These are phyloP conservation scores for Picea sitchensis DNA, from an alignment of 75 land plant genomes.

Conservation along the genomic window DNA sequence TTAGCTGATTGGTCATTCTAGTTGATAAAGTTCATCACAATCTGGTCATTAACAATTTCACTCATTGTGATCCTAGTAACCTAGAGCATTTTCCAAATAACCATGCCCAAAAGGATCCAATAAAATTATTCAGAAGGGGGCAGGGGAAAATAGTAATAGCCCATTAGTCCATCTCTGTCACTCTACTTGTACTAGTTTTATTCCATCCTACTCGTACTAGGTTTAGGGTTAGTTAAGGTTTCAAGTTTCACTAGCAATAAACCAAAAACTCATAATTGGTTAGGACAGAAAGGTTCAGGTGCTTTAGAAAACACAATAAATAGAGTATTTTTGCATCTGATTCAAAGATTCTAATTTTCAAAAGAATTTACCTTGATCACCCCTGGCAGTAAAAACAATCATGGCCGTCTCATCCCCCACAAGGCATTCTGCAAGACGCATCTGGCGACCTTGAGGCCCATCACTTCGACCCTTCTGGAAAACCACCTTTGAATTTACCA, in stretches of 20 bases:
- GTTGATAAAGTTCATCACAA: no score
- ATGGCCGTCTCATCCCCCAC: slow-evolving; percentile 40
- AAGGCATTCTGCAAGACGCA: slow-evolving; percentile 30
- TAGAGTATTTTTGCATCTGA: neutral
- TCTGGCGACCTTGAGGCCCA: slow-evolving; percentile 25
- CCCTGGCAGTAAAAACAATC: slow-evolving; percentile 36
- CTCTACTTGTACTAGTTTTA: neutral
- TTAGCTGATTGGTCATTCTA: no score
- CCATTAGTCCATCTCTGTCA: no score
- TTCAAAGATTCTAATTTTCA: neutral
- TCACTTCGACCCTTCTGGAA: slow-evolving; percentile 27
- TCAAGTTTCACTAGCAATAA: neutral
- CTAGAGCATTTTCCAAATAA: no score
- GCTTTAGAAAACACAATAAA: neutral
- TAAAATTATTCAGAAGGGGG: no score
- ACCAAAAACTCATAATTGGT: no score
- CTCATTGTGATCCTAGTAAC: no score
- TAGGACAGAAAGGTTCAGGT: neutral
- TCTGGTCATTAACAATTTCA: no score
- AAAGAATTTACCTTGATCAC: slow-evolving; percentile 21
- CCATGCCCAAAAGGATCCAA: no score
- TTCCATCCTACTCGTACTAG: neutral
- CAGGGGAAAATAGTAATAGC: no score
- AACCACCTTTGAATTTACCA: slow-evolving; percentile 65
- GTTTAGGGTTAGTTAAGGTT: neutral